These are phyloP conservation scores for Ustilago shanxiensis DNA, from an alignment of 1,284 basidiomycete species.

Conservation along the genomic window DNA sequence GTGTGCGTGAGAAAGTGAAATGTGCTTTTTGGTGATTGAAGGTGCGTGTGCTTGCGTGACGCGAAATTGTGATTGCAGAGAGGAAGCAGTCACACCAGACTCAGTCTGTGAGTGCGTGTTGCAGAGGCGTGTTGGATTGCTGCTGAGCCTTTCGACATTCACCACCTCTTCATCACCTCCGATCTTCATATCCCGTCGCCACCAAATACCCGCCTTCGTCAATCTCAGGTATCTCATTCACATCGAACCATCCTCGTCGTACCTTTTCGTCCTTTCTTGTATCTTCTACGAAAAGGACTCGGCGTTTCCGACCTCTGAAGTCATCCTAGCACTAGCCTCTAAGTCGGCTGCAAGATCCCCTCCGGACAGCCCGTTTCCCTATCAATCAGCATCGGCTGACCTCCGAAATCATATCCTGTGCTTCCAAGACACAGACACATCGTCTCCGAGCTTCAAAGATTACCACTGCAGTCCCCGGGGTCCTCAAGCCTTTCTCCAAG, in stretches of 20 bases:
- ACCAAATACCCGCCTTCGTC: neutral
- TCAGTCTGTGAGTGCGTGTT: neutral
- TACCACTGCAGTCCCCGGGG: no score
- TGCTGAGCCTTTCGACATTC: neutral
- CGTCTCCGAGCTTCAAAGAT: neutral
- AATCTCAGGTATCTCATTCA: neutral
- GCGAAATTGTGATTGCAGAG: conserved; percentile 5
- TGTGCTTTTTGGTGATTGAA: neutral
- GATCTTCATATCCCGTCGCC: neutral
- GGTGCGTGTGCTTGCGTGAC: conserved; percentile 1
- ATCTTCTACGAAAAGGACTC: neutral
- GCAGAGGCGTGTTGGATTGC: conserved; percentile 4
- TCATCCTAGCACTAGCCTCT: no score
- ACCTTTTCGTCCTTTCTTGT: neutral
- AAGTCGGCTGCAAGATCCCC: no score
- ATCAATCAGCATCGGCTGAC: conserved; percentile 1
- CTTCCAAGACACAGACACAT: neutral
- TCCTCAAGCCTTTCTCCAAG: no score
- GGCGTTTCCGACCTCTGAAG: neutral
- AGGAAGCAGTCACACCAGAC: neutral
- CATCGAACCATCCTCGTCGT: neutral
- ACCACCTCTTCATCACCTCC: neutral
- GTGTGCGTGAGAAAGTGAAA: neutral
- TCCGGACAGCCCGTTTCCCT: no score
- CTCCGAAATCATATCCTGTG: neutral